A percentile compares a stretch with the other conserved stretches of the same genome.
phyloP scores from a whole-genome alignment of 2,329 filamentous ascomycete genomes.

The Calonectria pauciramosa region DNA sequence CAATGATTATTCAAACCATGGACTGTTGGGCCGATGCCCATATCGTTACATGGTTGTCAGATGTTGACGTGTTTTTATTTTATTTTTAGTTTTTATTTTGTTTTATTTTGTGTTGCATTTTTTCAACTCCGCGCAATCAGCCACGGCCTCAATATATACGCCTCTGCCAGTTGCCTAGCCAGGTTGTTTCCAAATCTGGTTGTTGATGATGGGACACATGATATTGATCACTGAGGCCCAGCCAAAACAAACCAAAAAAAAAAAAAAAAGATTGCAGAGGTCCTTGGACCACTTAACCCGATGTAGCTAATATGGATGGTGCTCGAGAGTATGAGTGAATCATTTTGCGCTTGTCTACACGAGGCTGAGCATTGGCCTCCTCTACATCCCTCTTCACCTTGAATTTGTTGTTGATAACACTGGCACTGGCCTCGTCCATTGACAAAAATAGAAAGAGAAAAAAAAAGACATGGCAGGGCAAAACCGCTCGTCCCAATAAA shows the following conservation, averaged over 20 bases:
- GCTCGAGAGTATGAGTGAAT: background rate
- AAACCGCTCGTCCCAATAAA: background rate
- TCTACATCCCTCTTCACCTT: background rate
- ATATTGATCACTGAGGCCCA: background rate
- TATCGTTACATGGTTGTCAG: background rate
- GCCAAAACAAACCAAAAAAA: background rate
- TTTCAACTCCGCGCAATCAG: background rate
- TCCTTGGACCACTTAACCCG: background rate
- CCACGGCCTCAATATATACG: background rate
- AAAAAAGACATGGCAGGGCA: too few relatives aligned
- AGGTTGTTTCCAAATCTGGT: background rate
- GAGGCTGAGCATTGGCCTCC: constrained; percentile 3
- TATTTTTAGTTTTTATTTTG: background rate
- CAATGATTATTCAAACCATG: background rate
- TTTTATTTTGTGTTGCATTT: background rate
- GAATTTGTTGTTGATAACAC: background rate
- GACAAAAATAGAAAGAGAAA: background rate
- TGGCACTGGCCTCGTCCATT: background rate
- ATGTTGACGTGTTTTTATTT: background rate
- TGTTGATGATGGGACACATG: too few relatives aligned
- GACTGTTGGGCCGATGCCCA: background rate
- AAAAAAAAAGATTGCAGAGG: background rate
- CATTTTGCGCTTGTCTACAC: background rate
- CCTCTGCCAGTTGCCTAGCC: background rate
- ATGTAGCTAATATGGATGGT: background rate